phyloP scores from a whole-genome alignment of 169 alveolate genomes.

The Eimeria maxima region DNA sequence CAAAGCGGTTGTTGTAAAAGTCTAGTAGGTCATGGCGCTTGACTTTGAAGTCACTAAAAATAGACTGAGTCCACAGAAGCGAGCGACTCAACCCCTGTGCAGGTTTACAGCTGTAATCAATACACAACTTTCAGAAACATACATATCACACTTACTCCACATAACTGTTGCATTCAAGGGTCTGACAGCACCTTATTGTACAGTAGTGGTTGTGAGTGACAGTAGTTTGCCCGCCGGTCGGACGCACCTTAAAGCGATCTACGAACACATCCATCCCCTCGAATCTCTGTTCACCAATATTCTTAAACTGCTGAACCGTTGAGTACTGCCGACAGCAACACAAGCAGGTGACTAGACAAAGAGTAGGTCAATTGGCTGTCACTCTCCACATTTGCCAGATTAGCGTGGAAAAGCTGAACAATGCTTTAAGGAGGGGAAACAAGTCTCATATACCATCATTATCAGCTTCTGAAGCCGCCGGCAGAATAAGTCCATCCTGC shows the following conservation, averaged over 20 bases:
- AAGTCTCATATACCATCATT: slow-evolving; percentile 88
- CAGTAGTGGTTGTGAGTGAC: not conserved
- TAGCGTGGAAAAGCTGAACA: not conserved
- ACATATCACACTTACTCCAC: not conserved
- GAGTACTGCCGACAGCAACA: slow-evolving; percentile 88
- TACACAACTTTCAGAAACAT: not conserved
- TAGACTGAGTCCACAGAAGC: slow-evolving; percentile 37
- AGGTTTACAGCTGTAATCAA: not conserved
- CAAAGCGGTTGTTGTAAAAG: slow-evolving; percentile 96
- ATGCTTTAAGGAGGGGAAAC: not conserved
- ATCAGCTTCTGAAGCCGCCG: slow-evolving; percentile 97
- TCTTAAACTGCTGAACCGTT: slow-evolving; percentile 96
- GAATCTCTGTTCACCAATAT: slow-evolving; percentile 95
- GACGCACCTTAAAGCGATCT: slow-evolving; percentile 91
- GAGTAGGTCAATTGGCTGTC: not conserved
- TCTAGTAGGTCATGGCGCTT: slow-evolving; percentile 96
- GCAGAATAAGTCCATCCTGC: slow-evolving; percentile 97
- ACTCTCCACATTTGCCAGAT: not conserved
- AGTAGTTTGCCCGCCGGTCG: not conserved
- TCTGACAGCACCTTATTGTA: not conserved
- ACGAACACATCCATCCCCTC: slow-evolving; percentile 96
- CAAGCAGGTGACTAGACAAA: not conserved
- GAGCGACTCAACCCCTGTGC: not conserved
- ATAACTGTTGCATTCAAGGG: not conserved
- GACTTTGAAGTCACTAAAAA: slow-evolving; percentile 89